These are phyloP conservation scores for Heteromeles arbutifolia DNA, from an alignment of 306 rosid species.

Conservation along the genomic window DNA sequence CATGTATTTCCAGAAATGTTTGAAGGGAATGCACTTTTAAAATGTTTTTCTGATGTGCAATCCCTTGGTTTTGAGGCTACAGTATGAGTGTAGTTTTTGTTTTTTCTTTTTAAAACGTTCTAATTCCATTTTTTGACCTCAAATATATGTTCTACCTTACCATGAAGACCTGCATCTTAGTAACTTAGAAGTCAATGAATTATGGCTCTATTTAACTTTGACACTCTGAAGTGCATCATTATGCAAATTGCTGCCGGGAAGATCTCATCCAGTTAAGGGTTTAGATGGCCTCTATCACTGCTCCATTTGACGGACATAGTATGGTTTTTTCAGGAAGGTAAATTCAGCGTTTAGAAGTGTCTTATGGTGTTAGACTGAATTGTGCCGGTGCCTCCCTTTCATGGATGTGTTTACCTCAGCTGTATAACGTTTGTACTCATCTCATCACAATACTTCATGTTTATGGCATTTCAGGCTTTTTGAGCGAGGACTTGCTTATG, in stretches of 20 bases:
- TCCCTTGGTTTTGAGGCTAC: constrained; percentile 54
- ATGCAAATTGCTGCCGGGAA: constrained; percentile 98
- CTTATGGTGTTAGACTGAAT: constrained; percentile 87
- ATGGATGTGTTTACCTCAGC: constrained; percentile 47
- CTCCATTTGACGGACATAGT: constrained; percentile 92
- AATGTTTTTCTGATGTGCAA: constrained; percentile 48
- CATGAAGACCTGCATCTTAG: constrained; percentile 39
- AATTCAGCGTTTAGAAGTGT: constrained; percentile 97
- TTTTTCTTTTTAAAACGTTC: constrained; percentile 6
- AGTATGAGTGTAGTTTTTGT: constrained; percentile 29
- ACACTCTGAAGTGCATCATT: constrained; percentile 86
- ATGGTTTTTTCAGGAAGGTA: constrained; percentile 98
- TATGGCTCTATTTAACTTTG: constrained; percentile 71
- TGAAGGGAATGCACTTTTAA: constrained; percentile 67
- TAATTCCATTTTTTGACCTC: constrained; percentile 12
- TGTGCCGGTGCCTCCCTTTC: constrained; percentile 63
- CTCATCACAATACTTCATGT: constrained; percentile 28
- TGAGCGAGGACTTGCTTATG: constrained; percentile 91
- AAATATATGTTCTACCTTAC: constrained; percentile 23
- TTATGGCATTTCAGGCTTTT: constrained; percentile 73
- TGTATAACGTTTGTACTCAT: constrained; percentile 26
- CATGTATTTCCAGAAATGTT: constrained; percentile 69
- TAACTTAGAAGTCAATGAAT: constrained; percentile 48
- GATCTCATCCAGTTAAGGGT: constrained; percentile 95
- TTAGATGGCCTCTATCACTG: constrained; percentile 98